Percentiles rank a stretch among this genome's conserved stretches.
Evolutionary conservation across 2,329 filamentous ascomycete species (phyloP).

Genomic region (Aspergillus fumigatiaffinis): DNA sequence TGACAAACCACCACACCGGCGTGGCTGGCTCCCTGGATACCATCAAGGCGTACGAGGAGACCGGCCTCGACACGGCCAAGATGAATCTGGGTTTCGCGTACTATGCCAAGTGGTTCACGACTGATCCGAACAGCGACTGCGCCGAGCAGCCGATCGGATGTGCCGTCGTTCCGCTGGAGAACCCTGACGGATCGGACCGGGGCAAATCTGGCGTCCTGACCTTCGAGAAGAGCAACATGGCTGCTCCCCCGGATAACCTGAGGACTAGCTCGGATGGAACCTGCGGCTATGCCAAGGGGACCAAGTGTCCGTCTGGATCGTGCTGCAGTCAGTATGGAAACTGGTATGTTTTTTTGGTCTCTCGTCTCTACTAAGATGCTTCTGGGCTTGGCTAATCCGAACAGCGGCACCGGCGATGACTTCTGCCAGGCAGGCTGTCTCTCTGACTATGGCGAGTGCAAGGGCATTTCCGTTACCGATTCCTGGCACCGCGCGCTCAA

Average conservation of each 20-base stretch:
- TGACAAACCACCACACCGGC: constrained; percentile 64
- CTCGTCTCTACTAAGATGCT: background rate
- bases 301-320: constrained; percentile 27
- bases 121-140: constrained; percentile 48
- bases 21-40: constrained; percentile 52
- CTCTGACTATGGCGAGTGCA: constrained; percentile 38
- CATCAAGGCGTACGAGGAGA: constrained; percentile 56
- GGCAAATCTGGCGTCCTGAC: constrained; percentile 50
- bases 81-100: constrained; percentile 66
- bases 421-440: constrained; percentile 32
- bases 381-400: background rate
- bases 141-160: constrained; percentile 52
- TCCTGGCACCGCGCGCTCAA: constrained; percentile 57
- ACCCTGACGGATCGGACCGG: constrained; percentile 56
- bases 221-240: constrained; percentile 40
- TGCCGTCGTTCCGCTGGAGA: constrained; percentile 56
- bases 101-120: constrained; percentile 65
- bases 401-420: constrained; percentile 30
- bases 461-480: constrained; percentile 48
- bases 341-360: constrained; percentile 24
- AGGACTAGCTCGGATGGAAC: constrained; percentile 24
- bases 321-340: constrained; percentile 37
- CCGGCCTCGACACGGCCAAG: constrained; percentile 53
- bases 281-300: constrained; percentile 28
- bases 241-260: constrained; percentile 21